These are phyloP conservation scores for Ogataea wickerhamii DNA, from an alignment of 805 yeast genomes.

Conservation along the genomic window DNA sequence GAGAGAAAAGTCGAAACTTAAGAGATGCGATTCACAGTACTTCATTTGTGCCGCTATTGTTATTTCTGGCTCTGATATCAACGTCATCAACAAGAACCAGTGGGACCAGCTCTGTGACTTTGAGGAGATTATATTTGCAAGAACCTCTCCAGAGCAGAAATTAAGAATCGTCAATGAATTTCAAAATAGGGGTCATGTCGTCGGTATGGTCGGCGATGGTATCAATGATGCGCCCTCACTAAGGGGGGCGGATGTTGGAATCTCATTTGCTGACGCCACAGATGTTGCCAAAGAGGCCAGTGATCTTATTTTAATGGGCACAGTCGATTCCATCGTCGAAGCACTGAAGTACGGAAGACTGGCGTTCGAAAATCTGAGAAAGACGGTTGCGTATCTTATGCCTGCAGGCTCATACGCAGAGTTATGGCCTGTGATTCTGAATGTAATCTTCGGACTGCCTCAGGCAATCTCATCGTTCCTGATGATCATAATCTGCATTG, in stretches of 20 bases:
- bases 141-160: constrained; percentile 59
- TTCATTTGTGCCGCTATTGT: constrained; percentile 31
- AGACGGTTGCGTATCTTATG: constrained; percentile 43
- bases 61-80: constrained; percentile 34
- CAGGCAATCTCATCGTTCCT: constrained; percentile 45
- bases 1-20: not conserved
- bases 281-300: constrained; percentile 56
- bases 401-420: constrained; percentile 54
- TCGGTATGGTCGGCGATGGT: constrained; percentile 66
- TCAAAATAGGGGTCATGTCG: constrained; percentile 49
- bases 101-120: constrained; percentile 40
- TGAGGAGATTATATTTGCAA: constrained; percentile 46
- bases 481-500: constrained; percentile 49
- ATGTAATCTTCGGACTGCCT: constrained; percentile 47
- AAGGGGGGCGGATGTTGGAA: constrained; percentile 60
- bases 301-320: constrained; percentile 3
- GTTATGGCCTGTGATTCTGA: constrained; percentile 47
- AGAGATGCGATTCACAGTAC: constrained; percentile 3
- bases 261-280: constrained; percentile 62
- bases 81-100: constrained; percentile 13
- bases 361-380: constrained; percentile 47
- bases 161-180: constrained; percentile 45
- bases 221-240: constrained; percentile 64
- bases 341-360: constrained; percentile 42
- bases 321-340: constrained; percentile 21